A percentile compares a stretch with the other conserved stretches of the same genome.
These are phyloP conservation scores for Monosporascus sp. DNA, from an alignment of 2,329 filamentous ascomycete species.

Conservation along the genomic window DNA sequence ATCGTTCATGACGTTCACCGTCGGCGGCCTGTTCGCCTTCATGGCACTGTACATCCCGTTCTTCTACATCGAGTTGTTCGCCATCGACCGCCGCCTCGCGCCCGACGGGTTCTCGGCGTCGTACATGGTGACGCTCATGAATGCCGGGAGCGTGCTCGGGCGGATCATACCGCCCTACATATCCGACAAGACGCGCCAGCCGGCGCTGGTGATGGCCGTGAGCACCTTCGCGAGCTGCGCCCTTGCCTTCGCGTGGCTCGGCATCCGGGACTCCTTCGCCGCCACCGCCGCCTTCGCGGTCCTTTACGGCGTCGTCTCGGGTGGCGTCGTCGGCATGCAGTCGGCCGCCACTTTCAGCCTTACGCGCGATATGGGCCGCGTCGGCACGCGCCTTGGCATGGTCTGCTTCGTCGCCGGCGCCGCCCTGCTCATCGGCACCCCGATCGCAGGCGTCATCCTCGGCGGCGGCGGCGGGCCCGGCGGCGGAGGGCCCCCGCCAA, in stretches of 20 bases:
- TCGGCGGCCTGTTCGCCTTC: slow-evolving; percentile 35
- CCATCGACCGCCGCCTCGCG: slow-evolving; percentile 35
- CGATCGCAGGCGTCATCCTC: slow-evolving; percentile 33
- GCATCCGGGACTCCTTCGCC: slow-evolving; percentile 26
- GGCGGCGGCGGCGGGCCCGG: background rate
- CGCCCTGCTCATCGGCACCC: slow-evolving; percentile 43
- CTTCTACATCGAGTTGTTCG: slow-evolving; percentile 41
- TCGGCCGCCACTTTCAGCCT: slow-evolving; percentile 34
- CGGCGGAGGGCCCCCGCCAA: background rate
- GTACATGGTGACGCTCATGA: slow-evolving; percentile 40
- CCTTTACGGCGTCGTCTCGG: slow-evolving; percentile 42
- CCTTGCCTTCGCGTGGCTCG: slow-evolving; percentile 35
- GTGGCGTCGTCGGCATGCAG: slow-evolving; percentile 38
- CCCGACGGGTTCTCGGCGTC: slow-evolving; percentile 25
- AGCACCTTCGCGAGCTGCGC: slow-evolving; percentile 26
- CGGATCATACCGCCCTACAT: slow-evolving; percentile 40
- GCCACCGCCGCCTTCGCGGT: slow-evolving; percentile 36
- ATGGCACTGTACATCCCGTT: slow-evolving; percentile 44
- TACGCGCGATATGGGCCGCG: slow-evolving; percentile 29
- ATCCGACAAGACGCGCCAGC: slow-evolving; percentile 36
- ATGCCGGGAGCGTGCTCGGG: slow-evolving; percentile 40
- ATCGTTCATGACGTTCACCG: slow-evolving; percentile 32
- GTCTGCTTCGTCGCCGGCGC: slow-evolving; percentile 27
- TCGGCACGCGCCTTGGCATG: slow-evolving; percentile 35
- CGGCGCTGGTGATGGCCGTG: slow-evolving; percentile 33